A percentile compares a stretch with the other conserved stretches of the same genome.
phyloP scores from a whole-genome alignment of 2,329 filamentous ascomycete species.

The Teratosphaeria viscida region DNA sequence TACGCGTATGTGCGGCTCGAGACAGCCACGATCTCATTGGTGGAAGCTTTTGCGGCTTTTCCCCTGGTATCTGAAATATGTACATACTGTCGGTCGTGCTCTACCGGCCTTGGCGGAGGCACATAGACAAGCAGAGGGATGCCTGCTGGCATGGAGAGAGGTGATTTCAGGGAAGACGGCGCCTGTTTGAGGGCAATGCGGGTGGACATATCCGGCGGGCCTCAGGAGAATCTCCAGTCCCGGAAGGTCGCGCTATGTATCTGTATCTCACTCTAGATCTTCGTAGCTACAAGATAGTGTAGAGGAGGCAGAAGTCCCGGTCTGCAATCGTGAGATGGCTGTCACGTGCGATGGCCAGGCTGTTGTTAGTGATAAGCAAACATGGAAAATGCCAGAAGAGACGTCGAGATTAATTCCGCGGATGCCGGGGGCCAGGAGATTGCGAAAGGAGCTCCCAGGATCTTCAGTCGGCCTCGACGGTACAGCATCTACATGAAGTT shows the following conservation, averaged over 20 bases:
- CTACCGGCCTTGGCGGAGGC: slow-evolving; percentile 69
- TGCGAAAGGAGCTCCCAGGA: background rate
- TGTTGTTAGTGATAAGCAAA: too few relatives aligned
- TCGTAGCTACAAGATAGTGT: too few relatives aligned
- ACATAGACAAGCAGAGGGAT: slow-evolving; percentile 34
- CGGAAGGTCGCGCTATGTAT: too few relatives aligned
- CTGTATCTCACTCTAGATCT: too few relatives aligned
- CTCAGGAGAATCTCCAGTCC: too few relatives aligned
- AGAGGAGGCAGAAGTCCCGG: background rate
- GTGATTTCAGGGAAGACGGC: background rate
- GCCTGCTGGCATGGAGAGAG: background rate
- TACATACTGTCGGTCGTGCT: slow-evolving; percentile 54
- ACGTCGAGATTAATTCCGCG: background rate
- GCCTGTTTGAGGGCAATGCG: background rate
- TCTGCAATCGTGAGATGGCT: background rate
- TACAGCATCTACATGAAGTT: background rate
- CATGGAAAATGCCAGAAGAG: background rate
- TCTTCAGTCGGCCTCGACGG: background rate
- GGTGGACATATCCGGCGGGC: too few relatives aligned
- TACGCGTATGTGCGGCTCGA: slow-evolving; percentile 53
- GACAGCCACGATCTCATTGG: slow-evolving; percentile 82
- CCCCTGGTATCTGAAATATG: slow-evolving; percentile 58
- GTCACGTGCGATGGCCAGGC: background rate
- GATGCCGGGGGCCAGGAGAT: background rate
- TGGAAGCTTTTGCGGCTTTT: slow-evolving; percentile 74